phyloP scores from a whole-genome alignment of 2,329 filamentous ascomycete genomes.

The Cordyceps tenuipes region DNA sequence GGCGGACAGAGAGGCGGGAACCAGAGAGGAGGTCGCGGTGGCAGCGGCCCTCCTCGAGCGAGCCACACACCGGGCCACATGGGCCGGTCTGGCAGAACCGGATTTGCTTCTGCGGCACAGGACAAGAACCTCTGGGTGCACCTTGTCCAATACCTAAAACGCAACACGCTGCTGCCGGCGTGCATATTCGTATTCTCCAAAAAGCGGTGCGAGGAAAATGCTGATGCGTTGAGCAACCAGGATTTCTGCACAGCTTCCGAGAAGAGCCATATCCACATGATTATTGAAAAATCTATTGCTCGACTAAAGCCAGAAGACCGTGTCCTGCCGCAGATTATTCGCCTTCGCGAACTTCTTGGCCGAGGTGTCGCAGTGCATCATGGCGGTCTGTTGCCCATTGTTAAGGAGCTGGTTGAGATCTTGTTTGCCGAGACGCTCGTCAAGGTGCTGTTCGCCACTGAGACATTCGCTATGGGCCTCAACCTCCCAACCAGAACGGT shows the following conservation, averaged over 20 bases:
- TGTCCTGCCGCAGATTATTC: conserved; percentile 81
- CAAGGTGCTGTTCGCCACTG: conserved; percentile 94
- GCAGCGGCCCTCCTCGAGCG: conserved; percentile 42
- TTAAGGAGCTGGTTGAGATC: conserved; percentile 96
- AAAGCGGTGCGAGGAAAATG: conserved; percentile 94
- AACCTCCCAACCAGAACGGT: conserved; percentile 94
- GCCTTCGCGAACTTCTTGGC: conserved; percentile 74
- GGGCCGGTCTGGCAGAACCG: conserved; percentile 75
- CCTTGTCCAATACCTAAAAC: conserved; percentile 82
- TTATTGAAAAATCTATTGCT: conserved; percentile 88
- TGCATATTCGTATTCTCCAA: conserved; percentile 99
- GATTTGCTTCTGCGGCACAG: conserved; percentile 81
- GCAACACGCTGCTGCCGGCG: conserved; percentile 76
- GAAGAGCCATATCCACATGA: conserved; percentile 97
- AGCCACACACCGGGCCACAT: conserved; percentile 71
- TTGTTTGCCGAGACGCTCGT: conserved; percentile 91
- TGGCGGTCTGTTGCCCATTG: conserved; percentile 86
- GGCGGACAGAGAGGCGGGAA: conserved; percentile 44
- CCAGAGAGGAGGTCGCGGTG: conserved; percentile 43
- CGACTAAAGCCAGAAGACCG: conserved; percentile 86
- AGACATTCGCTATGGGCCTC: conserved; percentile 97
- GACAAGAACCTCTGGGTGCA: conserved; percentile 97
- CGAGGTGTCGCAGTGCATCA: conserved; percentile 95
- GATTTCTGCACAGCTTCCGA: conserved; percentile 90
- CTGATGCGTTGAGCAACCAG: conserved; percentile 86